phyloP scores from a whole-genome alignment of 2,329 filamentous ascomycete genomes.

The Endothia cerciana region DNA sequence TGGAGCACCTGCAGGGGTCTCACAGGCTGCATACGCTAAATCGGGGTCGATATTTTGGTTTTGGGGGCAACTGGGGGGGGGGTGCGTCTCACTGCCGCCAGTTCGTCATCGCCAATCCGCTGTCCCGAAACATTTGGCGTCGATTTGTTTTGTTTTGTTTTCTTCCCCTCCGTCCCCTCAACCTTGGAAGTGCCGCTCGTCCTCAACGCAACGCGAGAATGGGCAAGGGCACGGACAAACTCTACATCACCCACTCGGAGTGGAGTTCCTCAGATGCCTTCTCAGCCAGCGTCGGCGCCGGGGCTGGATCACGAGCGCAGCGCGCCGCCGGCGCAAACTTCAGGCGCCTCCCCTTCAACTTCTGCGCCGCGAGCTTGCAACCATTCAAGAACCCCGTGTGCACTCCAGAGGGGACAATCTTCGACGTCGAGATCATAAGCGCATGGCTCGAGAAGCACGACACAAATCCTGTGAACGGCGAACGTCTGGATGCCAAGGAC shows the following conservation, averaged over 20 bases:
- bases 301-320: conserved; percentile 63
- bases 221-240: conserved; percentile 61
- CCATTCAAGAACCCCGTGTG: conserved; percentile 96
- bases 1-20: conserved; percentile 14
- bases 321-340: conserved; percentile 67
- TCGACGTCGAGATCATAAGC: conserved; percentile 92
- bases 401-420: conserved; percentile 83
- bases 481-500: conserved; percentile 77
- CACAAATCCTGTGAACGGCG: conserved; percentile 87
- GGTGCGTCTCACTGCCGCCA: conserved; percentile 8
- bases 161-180: background rate
- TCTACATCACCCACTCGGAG: conserved; percentile 91
- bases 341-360: conserved; percentile 94
- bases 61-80: no score
- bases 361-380: conserved; percentile 93
- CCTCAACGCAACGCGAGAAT: conserved; percentile 35
- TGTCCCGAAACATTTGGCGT: background rate
- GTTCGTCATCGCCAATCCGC: conserved; percentile 18
- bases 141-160: background rate
- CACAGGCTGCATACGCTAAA: conserved; percentile 25
- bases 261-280: conserved; percentile 93
- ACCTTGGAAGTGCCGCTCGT: background rate
- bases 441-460: conserved; percentile 93
- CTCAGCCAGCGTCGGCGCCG: conserved; percentile 76
- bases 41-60: conserved; percentile 16